Base-by-base conservation (phyloP, 2,329 filamentous ascomycete species). In the Fusarium camptoceras region DNA sequence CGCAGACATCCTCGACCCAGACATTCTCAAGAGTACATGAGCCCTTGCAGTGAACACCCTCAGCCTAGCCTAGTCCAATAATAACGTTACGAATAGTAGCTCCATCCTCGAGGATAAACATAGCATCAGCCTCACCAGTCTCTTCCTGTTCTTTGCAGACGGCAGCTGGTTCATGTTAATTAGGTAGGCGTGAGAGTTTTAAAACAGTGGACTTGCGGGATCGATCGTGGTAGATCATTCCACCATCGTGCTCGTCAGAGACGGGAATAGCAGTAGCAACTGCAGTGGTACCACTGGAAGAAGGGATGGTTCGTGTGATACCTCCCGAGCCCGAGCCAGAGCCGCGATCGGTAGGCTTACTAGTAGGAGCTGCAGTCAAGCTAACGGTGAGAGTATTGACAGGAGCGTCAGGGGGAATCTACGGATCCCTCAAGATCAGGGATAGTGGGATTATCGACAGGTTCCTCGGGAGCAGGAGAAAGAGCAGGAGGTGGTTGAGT, bases 81-180 rank as follows among this genome's bases (percentile, higher is more conserved):
- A 87, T 85, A 73, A 84, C 84, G 73, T 87, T 87, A 63, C 80
- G 82, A 27, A 87, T 75, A n/a, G 81, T 84, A 39, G 81, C 86
- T 47, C 85, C 85, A 50, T 83, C 79, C 73, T 82, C 79, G 58
- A 88, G 78, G 62, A 85, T 79, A 81, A 87, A 87, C 73, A 87
- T 84, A 44, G 85, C 82, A 61, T 73, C 72, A 14, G 55, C 62
- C 41, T 75, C 68, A 9, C 75, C 70, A 3, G 71, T 76, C 59
- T 76, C 77, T 14, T 64, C 59, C 53, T 79, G 75, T 3, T 70
- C 77, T 24, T 73, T 43, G 57, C 76, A 79, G 31, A 73, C 65
- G 9, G 58, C 54, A 44, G 72, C 72, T 74, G n/a, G 8, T 39
- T 15, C 16, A 15, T 1, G 42, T 71, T 62, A 73, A 48, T 15